Base-by-base conservation (phyloP, 768 basidiomycete genomes). In the Leccinellum luteum region DNA sequence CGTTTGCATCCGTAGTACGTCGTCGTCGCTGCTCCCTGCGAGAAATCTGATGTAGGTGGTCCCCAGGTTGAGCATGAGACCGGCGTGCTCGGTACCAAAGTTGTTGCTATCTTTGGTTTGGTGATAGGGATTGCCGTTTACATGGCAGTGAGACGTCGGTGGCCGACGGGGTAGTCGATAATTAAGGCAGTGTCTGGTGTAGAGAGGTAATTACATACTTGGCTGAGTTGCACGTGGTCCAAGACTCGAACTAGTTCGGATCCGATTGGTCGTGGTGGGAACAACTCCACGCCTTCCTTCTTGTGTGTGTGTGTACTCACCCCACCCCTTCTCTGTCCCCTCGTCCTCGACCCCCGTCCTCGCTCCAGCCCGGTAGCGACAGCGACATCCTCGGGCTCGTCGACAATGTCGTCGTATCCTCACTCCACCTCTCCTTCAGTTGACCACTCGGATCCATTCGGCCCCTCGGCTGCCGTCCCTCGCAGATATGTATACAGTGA, bases 61-160 rank as follows among this genome's bases (percentile, higher is more conserved):
- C 12, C n/a, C n/a, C 32, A 91, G 89, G 81, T 88, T n/a, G 89
- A 91, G 62, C 81, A 89, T 48, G 89, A 91, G 69, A 82, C 82
- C 0, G 87, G 89, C 0, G 76, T 82, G 0, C 69, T 89, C 2
- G 80, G 82, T n/a, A 68, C 80, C 28, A 82, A 73, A 63, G 69
- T 74, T 0, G 73, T 87, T 10, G 65, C 66, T 15, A 58, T 81
- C 6, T 63, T 78, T 7, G 59, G 79, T 3, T 47, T 84, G 14
- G 72, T 79, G 0, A 31, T 72, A 6, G 78, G 79, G 1, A 69
- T 73, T 32, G 66, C 80, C 1, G 65, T 67, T 3, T 87, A 83
- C 55, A 64, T 75, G 1, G 61, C 73, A 1, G 70, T 83, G 56
- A 79, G 79, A 25, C 69, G 78, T 12, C 57, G 45, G 51, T 58